Conservation (phyloP, 1,284 basidiomycete genomes). For the Marasmius sp. region DNA sequence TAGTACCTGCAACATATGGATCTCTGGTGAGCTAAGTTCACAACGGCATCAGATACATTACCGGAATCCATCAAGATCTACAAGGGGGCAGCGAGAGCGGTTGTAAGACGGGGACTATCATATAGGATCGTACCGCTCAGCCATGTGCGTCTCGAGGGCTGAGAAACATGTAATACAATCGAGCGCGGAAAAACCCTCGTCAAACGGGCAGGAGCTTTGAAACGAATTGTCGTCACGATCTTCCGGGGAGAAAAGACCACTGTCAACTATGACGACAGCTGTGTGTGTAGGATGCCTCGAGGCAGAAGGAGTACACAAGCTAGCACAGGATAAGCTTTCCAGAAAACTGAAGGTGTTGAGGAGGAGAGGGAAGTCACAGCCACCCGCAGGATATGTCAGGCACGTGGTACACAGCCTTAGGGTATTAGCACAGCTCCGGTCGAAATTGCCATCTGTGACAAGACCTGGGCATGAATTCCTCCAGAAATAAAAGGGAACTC, state of each 20-base stretch:
- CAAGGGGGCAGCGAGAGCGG: too few relatives aligned
- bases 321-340: not conserved
- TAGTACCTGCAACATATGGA: too few relatives aligned
- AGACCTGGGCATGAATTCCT: not conserved
- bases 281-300: not conserved
- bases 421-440: not conserved
- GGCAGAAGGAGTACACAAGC: not conserved
- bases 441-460: not conserved
- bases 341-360: not conserved
- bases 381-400: not conserved
- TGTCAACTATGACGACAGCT: not conserved
- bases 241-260: not conserved
- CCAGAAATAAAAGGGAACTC: not conserved
- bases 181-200: too few relatives aligned
- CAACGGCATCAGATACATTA: too few relatives aligned
- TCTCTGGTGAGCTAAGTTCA: too few relatives aligned
- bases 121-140: too few relatives aligned
- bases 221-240: not conserved
- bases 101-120: too few relatives aligned
- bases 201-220: too few relatives aligned
- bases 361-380: not conserved
- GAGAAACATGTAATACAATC: too few relatives aligned
- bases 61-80: too few relatives aligned
- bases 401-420: not conserved
- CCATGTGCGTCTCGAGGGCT: too few relatives aligned